These are phyloP conservation scores for Paramecium biaurelia DNA, from an alignment of 73 alveolate species.

Conservation along the genomic window DNA sequence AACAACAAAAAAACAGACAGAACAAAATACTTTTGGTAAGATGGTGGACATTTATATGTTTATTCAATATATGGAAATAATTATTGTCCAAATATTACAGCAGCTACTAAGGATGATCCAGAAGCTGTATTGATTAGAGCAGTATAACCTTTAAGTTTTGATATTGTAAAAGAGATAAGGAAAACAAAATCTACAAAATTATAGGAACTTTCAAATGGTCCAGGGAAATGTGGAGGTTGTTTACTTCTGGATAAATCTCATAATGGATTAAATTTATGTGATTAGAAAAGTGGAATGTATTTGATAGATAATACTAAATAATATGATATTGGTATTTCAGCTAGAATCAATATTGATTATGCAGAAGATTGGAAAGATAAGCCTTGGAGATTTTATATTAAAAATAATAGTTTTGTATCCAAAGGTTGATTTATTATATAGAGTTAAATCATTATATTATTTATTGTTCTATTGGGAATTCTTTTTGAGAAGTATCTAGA, in stretches of 20 bases:
- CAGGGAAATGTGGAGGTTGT: neutral
- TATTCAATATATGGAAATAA: conserved; percentile 59
- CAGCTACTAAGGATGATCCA: conserved; percentile 57
- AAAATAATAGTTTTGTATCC: conserved; percentile 51
- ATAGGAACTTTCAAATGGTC: neutral
- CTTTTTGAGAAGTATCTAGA: neutral
- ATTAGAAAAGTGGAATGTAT: neutral
- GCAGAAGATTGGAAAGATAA: conserved; percentile 63
- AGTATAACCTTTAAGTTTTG: conserved; percentile 4
- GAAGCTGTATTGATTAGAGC: conserved; percentile 62
- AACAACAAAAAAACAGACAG: conserved; percentile 59
- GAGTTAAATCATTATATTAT: neutral
- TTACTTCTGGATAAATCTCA: neutral
- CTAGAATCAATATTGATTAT: conserved; percentile 56
- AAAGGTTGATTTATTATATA: neutral
- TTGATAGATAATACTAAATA: neutral
- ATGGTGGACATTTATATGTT: conserved; percentile 58
- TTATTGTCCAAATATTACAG: conserved; percentile 46
- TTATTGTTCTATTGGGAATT: neutral
- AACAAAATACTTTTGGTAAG: conserved; percentile 61
- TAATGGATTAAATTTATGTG: neutral
- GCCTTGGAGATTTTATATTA: conserved; percentile 53
- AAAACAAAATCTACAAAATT: neutral
- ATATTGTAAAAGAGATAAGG: neutral
- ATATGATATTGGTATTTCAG: conserved; percentile 32